Evolutionary conservation across 2,329 filamentous ascomycete genomes (phyloP).

Genomic region (Ophiostoma angusticollis): DNA sequence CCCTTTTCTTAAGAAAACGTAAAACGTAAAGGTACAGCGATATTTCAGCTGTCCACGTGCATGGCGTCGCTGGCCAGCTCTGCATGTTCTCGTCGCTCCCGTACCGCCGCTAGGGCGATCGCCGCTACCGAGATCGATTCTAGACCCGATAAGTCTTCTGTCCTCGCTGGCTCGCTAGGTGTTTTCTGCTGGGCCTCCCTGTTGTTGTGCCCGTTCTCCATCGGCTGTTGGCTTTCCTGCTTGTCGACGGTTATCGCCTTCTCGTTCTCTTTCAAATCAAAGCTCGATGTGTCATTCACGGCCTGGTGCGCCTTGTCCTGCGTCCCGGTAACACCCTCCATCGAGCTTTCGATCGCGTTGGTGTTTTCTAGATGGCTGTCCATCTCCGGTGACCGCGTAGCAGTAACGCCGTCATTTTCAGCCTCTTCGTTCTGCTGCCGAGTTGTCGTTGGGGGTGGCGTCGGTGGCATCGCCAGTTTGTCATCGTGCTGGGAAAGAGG

Average conservation of each 20-base stretch:
- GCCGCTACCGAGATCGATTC: conserved; percentile 8
- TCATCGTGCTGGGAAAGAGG: neutral
- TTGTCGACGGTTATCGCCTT: no score
- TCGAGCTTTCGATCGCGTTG: neutral
- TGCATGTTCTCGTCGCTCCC: neutral
- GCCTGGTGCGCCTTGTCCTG: no score
- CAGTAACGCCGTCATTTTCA: no score
- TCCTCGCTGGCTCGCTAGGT: neutral
- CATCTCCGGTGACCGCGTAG: no score
- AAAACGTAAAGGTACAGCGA: conserved; percentile 2
- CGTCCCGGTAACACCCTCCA: no score
- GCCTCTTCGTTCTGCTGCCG: neutral
- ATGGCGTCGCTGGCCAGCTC: conserved; percentile 3
- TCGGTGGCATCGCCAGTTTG: conserved; percentile 6
- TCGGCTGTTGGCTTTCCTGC: no score
- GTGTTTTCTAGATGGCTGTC: neutral
- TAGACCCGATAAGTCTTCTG: neutral
- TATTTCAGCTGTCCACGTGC: conserved; percentile 9
- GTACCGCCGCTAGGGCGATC: neutral
- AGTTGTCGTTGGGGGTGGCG: conserved; percentile 4
- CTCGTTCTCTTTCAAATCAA: no score
- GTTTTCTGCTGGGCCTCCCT: neutral
- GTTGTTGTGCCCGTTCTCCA: no score
- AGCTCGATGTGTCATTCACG: no score
- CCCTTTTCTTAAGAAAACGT: neutral